A percentile compares a stretch with the other conserved stretches of the same genome.
Evolutionary conservation across 2,329 filamentous ascomycete species (phyloP).

Genomic region (Cordyceps fumosorosea): DNA sequence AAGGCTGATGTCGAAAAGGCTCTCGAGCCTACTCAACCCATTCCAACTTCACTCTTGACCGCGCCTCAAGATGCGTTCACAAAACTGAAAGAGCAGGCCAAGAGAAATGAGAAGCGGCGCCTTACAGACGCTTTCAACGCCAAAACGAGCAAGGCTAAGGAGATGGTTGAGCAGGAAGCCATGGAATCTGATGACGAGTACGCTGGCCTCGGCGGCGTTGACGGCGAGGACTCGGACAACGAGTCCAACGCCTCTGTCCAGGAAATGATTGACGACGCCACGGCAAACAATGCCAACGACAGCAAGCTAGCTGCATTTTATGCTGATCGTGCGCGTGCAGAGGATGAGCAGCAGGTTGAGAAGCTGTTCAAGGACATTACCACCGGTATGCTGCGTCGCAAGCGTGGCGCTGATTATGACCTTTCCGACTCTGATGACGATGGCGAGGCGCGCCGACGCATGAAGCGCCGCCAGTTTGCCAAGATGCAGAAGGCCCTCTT

Average conservation of each 20-base stretch:
- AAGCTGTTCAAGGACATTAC: conserved; percentile 92
- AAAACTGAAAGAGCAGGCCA: conserved; percentile 61
- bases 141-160: conserved; percentile 79
- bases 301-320: conserved; percentile 77
- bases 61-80: conserved; percentile 49
- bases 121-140: conserved; percentile 61
- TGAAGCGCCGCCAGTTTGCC: conserved; percentile 82
- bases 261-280: conserved; percentile 86
- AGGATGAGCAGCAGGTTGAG: conserved; percentile 81
- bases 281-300: conserved; percentile 70
- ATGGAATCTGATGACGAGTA: conserved; percentile 99
- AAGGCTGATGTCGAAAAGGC: conserved; percentile 28
- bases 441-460: conserved; percentile 66
- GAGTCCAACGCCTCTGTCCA: conserved; percentile 64
- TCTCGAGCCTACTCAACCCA: conserved; percentile 11
- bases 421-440: conserved; percentile 89
- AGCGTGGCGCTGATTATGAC: conserved; percentile 74
- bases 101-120: conserved; percentile 46
- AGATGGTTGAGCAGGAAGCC: conserved; percentile 86
- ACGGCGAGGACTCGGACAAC: conserved; percentile 79
- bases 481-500: conserved; percentile 87
- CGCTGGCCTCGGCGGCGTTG: conserved; percentile 81
- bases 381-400: conserved; percentile 77
- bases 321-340: conserved; percentile 71
- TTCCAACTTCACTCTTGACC: background rate